A percentile compares a stretch with the other conserved stretches of the same genome.
Evolutionary conservation across 1,284 basidiomycete genomes (phyloP).

Genomic region (Trichosporon faecale): DNA sequence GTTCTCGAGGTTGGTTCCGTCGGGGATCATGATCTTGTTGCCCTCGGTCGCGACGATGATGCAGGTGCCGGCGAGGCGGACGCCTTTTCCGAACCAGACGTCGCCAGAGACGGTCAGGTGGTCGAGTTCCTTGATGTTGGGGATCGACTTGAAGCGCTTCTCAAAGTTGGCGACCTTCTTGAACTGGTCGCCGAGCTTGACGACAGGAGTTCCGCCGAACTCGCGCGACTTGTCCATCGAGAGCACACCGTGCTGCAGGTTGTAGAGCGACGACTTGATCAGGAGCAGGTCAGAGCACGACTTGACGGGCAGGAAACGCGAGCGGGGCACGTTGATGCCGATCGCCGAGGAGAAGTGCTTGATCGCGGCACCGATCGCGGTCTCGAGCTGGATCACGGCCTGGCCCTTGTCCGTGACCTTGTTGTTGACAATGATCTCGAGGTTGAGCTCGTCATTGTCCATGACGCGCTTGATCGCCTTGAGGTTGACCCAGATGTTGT

Average conservation of each 20-base stretch:
- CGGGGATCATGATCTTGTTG: conserved; percentile 90
- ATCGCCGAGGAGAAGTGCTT: conserved; percentile 67
- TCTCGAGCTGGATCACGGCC: conserved; percentile 88
- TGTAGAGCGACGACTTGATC: conserved; percentile 97
- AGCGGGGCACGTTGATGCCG: conserved; percentile 96
- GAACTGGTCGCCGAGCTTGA: conserved; percentile 83
- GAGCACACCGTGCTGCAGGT: conserved; percentile 88
- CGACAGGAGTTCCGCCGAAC: conserved; percentile 91
- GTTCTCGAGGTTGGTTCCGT: conserved; percentile 92
- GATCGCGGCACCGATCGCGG: conserved; percentile 92
- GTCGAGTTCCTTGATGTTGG: conserved; percentile 88
- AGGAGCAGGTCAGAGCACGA: conserved; percentile 85
- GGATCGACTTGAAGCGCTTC: conserved; percentile 85
- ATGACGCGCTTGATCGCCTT: conserved; percentile 90
- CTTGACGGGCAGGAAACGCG: conserved; percentile 88
- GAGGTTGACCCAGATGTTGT: conserved; percentile 88
- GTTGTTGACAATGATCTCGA: conserved; percentile 88
- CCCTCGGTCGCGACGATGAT: conserved; percentile 91
- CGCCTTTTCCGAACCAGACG: conserved; percentile 91
- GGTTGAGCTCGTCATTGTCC: conserved; percentile 73
- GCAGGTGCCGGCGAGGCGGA: conserved; percentile 81
- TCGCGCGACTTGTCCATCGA: conserved; percentile 84
- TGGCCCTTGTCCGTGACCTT: conserved; percentile 84
- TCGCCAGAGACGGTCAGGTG: conserved; percentile 96
- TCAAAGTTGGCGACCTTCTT: conserved; percentile 93